These are phyloP conservation scores for Arbutus unedo DNA, from an alignment of 148 eudicot species.

Conservation along the genomic window DNA sequence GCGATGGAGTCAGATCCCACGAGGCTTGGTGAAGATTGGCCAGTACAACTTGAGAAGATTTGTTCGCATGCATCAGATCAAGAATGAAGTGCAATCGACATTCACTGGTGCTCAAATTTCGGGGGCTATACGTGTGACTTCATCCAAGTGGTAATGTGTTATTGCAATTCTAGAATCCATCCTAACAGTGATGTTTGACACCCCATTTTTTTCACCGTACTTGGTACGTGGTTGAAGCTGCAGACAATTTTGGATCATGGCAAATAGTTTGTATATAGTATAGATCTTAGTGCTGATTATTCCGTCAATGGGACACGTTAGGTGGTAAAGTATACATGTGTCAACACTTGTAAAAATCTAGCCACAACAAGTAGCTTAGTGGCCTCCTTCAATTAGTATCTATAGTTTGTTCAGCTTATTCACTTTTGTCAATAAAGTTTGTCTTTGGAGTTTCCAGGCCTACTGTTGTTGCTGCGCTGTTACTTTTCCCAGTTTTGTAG, in stretches of 20 bases:
- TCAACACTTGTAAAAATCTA: constrained; percentile 36
- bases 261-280: constrained; percentile 33
- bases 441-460: constrained; percentile 15
- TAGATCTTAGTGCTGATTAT: constrained; percentile 42
- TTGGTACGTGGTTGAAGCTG: constrained; percentile 22
- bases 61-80: constrained; percentile 30
- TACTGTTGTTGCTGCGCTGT: neutral
- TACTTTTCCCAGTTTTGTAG: neutral
- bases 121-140: neutral
- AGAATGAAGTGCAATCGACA: constrained; percentile 15
- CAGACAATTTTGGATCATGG: constrained; percentile 35
- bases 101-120: neutral
- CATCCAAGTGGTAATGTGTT: constrained; percentile 7
- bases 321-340: constrained; percentile 30
- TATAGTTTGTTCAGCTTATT: constrained; percentile 19
- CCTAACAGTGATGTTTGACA: constrained; percentile 22
- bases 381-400: constrained; percentile 18
- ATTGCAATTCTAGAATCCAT: constrained; percentile 17
- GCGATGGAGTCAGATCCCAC: constrained; percentile 63
- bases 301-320: constrained; percentile 21
- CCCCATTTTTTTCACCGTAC: constrained; percentile 9
- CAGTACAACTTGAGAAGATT: constrained; percentile 56
- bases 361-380: constrained; percentile 27
- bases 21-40: constrained; percentile 73
- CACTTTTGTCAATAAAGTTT: constrained; percentile 20